Evolutionary conservation across 1,284 basidiomycete genomes (phyloP).

Genomic region (Marasmius sp.): DNA sequence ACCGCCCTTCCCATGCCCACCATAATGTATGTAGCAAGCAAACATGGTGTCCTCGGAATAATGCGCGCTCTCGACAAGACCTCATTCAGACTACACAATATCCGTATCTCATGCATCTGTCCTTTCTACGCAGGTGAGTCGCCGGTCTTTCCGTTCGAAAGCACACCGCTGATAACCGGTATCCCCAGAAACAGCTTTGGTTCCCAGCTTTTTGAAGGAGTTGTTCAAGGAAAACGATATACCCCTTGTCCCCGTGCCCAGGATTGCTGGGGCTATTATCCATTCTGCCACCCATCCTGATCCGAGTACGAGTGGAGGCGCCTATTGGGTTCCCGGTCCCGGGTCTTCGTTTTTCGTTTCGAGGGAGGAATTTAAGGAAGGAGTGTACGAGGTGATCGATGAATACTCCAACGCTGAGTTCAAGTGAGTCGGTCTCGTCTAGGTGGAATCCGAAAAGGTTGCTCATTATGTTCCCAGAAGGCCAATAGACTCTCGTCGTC

Average conservation of each 20-base stretch:
- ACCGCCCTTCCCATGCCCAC: constrained; percentile 27
- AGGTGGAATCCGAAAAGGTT: too few relatives aligned
- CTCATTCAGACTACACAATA: neutral
- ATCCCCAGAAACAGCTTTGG: too few relatives aligned
- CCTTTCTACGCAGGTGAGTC: constrained; percentile 17
- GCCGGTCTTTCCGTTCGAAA: constrained; percentile 23
- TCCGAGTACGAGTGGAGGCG: constrained; percentile 24
- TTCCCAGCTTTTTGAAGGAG: too few relatives aligned
- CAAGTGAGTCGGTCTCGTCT: too few relatives aligned
- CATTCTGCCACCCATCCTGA: constrained; percentile 32
- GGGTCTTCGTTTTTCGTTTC: constrained; percentile 27
- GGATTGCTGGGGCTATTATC: constrained; percentile 33
- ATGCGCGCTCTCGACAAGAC: constrained; percentile 25
- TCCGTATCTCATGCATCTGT: neutral
- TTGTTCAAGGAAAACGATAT: constrained; percentile 21
- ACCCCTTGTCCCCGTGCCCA: constrained; percentile 29
- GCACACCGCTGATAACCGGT: constrained; percentile 25
- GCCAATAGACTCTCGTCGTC: too few relatives aligned
- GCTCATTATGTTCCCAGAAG: too few relatives aligned
- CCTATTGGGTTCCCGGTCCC: constrained; percentile 32
- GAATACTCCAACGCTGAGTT: too few relatives aligned
- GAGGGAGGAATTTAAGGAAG: constrained; percentile 24
- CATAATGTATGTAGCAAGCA: constrained; percentile 30
- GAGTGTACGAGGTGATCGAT: constrained; percentile 24
- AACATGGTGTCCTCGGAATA: constrained; percentile 34